phyloP scores from a whole-genome alignment of 2,329 filamentous ascomycete species.

The Colletotrichum eleusines region DNA sequence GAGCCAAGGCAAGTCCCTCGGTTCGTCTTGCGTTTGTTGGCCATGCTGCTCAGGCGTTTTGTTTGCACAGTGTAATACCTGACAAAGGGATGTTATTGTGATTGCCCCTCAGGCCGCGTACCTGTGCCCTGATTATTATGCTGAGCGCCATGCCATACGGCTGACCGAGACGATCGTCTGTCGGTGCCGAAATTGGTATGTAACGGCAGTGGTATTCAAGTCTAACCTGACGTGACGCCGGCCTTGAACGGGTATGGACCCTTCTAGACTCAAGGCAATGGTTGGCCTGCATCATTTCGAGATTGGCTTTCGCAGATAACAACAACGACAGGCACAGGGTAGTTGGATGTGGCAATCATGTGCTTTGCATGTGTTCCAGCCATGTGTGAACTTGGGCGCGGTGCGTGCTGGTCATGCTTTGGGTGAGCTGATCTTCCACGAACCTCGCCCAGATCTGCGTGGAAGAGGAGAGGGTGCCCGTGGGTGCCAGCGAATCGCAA shows the following conservation, averaged over 20 bases:
- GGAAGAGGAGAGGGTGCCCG: background rate
- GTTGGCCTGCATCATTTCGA: background rate
- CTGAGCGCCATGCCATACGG: background rate
- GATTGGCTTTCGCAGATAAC: background rate
- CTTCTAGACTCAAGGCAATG: background rate
- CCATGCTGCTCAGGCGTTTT: background rate
- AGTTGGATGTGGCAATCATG: conserved; percentile 22
- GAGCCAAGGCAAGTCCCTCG: background rate
- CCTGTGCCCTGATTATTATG: background rate
- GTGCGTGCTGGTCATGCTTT: conserved; percentile 17
- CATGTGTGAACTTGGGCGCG: conserved; percentile 3
- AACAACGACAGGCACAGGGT: background rate
- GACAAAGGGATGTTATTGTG: too few species aligned
- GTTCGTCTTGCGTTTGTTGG: background rate
- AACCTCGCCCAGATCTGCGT: conserved; percentile 28
- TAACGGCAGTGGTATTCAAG: background rate
- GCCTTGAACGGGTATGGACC: background rate
- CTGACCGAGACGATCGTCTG: background rate
- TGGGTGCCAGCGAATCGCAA: conserved; percentile 18
- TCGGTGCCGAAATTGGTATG: too few species aligned
- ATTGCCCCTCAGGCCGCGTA: background rate
- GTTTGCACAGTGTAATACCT: background rate
- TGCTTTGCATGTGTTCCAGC: conserved; percentile 32
- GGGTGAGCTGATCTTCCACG: conserved; percentile 28
- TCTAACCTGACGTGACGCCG: background rate